Conservation (phyloP, 2,329 filamentous ascomycete species). For the Cercospora brassicicola region DNA sequence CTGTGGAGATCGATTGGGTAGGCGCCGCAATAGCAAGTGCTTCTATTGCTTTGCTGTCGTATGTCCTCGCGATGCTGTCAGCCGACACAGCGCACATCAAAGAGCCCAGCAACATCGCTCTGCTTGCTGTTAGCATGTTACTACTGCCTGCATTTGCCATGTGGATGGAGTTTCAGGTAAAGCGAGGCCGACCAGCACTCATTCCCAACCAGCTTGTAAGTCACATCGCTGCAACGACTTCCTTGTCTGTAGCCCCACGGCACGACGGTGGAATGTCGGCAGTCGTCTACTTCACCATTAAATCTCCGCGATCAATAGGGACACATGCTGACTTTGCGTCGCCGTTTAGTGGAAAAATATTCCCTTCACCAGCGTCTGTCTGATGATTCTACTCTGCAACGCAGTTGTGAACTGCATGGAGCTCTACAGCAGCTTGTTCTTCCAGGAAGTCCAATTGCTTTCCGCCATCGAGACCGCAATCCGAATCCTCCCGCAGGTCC, state of each 20-base stretch:
- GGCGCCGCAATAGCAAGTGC: slow-evolving; percentile 50
- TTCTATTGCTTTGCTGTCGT: slow-evolving; percentile 53
- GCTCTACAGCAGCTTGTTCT: slow-evolving; percentile 23
- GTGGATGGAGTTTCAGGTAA: slow-evolving; percentile 57
- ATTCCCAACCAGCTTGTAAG: slow-evolving; percentile 59
- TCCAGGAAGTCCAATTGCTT: slow-evolving; percentile 30
- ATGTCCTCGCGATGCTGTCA: slow-evolving; percentile 44
- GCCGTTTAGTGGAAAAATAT: slow-evolving; percentile 52
- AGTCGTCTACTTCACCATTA: not conserved
- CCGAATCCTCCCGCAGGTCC: slow-evolving; percentile 50
- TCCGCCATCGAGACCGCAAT: slow-evolving; percentile 32
- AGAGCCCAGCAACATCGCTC: slow-evolving; percentile 29
- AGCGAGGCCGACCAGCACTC: slow-evolving; percentile 52
- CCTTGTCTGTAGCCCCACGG: not conserved
- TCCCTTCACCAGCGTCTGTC: slow-evolving; percentile 58
- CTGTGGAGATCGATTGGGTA: slow-evolving; percentile 55
- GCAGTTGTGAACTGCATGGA: slow-evolving; percentile 43
- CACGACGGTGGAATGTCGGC: not conserved
- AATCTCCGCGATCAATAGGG: not conserved
- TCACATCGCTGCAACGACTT: not conserved
- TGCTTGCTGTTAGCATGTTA: slow-evolving; percentile 49
- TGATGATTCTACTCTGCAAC: slow-evolving; percentile 43
- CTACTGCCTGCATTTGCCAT: slow-evolving; percentile 53
- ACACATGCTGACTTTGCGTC: not conserved
- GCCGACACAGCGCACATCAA: slow-evolving; percentile 26